Conservation (phyloP, 495 filamentous ascomycete species). For the Corynascus novoguineensis region DNA sequence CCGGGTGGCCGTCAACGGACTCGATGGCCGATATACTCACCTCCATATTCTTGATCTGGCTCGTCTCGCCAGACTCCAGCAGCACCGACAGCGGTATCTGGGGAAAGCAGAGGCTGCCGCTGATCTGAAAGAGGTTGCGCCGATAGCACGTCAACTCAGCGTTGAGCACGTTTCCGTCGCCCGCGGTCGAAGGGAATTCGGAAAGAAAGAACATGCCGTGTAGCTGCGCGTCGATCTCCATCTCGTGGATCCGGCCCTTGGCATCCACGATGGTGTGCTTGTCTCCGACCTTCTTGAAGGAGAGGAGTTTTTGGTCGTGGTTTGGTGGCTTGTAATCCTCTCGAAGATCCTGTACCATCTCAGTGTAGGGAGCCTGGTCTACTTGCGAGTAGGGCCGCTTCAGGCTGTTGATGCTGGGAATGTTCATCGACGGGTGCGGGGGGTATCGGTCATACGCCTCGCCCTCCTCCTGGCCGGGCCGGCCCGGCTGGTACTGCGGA, state of each 20-base stretch:
- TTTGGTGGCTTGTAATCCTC: constrained; percentile 52
- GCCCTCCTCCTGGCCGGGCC: constrained; percentile 43
- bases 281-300: constrained; percentile 48
- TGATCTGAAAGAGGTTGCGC: constrained; percentile 87
- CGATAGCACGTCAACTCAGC: constrained; percentile 89
- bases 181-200: constrained; percentile 67
- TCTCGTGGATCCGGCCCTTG: constrained; percentile 50
- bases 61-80: constrained; percentile 74
- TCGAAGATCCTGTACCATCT: constrained; percentile 50
- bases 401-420: constrained; percentile 50
- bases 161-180: constrained; percentile 60
- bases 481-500: constrained; percentile 40
- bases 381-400: constrained; percentile 47
- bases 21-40: constrained; percentile 80
- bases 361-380: constrained; percentile 44
- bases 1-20: constrained; percentile 81
- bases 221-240: constrained; percentile 71
- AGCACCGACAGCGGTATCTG: constrained; percentile 66
- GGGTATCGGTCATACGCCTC: constrained; percentile 44
- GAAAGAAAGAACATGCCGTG: constrained; percentile 97
- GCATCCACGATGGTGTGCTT: constrained; percentile 53
- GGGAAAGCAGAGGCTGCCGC: constrained; percentile 75
- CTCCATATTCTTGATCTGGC: constrained; percentile 75
- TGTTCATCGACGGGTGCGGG: constrained; percentile 43
- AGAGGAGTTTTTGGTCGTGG: constrained; percentile 53